Conservation (phyloP, 179 eudicot genomes). For the Carnegiea gigantea region DNA sequence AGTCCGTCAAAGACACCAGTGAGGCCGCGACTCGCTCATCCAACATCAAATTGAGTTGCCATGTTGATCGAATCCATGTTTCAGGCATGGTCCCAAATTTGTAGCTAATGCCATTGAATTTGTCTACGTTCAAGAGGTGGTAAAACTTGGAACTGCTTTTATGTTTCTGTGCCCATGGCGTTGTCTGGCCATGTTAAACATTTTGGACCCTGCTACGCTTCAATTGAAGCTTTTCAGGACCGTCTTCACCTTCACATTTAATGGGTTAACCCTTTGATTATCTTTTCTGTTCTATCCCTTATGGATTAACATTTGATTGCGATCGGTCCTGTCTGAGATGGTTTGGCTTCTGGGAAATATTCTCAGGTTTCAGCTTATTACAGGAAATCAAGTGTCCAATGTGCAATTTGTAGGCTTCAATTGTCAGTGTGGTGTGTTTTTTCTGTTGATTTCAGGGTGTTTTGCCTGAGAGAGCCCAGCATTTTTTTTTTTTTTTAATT, state of each 20-base stretch:
- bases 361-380: too few species aligned
- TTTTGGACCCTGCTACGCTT: slow-evolving; percentile 29
- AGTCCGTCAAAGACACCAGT: slow-evolving; percentile 98
- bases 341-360: too few species aligned
- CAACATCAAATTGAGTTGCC: slow-evolving; percentile 36
- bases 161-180: slow-evolving; percentile 17
- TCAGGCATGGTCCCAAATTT: slow-evolving; percentile 19
- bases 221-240: slow-evolving; percentile 29
- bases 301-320: not conserved
- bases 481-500: too few species aligned
- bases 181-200: slow-evolving; percentile 22
- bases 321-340: too few species aligned
- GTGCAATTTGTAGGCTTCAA: too few species aligned
- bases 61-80: slow-evolving; percentile 22
- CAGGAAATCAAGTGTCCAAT: too few species aligned
- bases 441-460: too few species aligned
- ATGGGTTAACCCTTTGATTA: slow-evolving; percentile 12
- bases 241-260: slow-evolving; percentile 10
- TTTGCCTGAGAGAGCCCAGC: too few species aligned
- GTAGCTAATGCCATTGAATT: slow-evolving; percentile 31
- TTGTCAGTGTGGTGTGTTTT: too few species aligned
- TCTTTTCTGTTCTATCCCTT: not conserved
- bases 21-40: slow-evolving; percentile 68
- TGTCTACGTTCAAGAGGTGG: slow-evolving; percentile 25
- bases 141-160: slow-evolving; percentile 25